Conservation (phyloP, 306 rosid species). For the Hippophae rhamnoides region DNA sequence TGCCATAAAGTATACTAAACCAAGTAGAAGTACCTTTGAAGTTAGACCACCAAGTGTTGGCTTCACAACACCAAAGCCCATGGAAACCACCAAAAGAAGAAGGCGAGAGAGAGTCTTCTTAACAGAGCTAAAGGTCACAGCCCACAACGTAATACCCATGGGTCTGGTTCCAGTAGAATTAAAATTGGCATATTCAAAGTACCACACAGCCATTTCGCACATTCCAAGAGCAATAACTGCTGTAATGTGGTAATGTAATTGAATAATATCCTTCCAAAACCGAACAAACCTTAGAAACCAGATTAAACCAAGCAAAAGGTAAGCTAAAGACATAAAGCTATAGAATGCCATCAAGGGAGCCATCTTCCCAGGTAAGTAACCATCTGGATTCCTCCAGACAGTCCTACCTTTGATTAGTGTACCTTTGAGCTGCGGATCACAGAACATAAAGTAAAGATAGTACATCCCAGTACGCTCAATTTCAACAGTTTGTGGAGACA, state of each 20-base stretch:
- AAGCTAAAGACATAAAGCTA: constrained; percentile 80
- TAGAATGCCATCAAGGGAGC: constrained; percentile 71
- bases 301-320: constrained; percentile 55
- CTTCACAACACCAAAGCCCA: constrained; percentile 78
- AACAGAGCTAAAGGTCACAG: constrained; percentile 69
- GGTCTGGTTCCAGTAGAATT: constrained; percentile 84
- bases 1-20: constrained; percentile 56
- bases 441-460: constrained; percentile 80
- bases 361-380: constrained; percentile 88
- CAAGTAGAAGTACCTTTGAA: constrained; percentile 53
- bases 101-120: constrained; percentile 82
- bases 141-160: constrained; percentile 88
- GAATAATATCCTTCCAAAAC: constrained; percentile 74
- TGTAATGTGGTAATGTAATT: constrained; percentile 78
- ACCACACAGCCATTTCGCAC: constrained; percentile 97
- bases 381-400: constrained; percentile 78
- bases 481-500: constrained; percentile 28
- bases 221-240: constrained; percentile 83
- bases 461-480: constrained; percentile 72
- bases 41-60: constrained; percentile 76
- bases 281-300: constrained; percentile 84
- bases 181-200: constrained; percentile 81
- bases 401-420: constrained; percentile 69
- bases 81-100: constrained; percentile 80
- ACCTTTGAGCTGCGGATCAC: constrained; percentile 60